Evolutionary conservation across 257 asterid species (phyloP), one percentile per base, ranked within the genome.

Genomic region (Scutellaria minor): DNA sequence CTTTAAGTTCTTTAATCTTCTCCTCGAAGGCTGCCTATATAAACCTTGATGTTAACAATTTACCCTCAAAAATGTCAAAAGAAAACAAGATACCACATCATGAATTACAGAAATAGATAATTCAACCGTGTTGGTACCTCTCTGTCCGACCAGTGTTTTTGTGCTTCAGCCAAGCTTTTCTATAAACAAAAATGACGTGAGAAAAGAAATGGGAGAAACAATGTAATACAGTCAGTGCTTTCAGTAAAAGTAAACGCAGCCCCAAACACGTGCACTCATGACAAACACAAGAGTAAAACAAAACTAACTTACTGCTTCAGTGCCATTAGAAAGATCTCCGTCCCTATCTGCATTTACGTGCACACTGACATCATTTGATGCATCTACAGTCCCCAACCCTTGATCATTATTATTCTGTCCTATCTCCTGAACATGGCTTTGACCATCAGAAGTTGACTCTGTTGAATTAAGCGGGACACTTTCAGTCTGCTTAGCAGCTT

Each of bases 1-100:
- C 70, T 73, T 82, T 74, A 61, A 84, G 78, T 69, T 77, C 78
- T 64, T 82, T 84, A 45, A 82, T 69, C 64, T 82, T 85, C 71
- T 74, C 81, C 59, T 79, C 76, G 71, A 68, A 79, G 71, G 65
- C 76, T 56, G 83, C 86, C 94, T 88, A 76, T 61, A 77, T 55
- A 68, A 73, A 61, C 73, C 74, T 76, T 70, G 47, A 70, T 27
- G 69, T 79, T 80, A 85, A 70, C 70, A 73, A 62, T 64, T 73
- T 67, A 44, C 50, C 77, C 67, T 24, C 56, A 10, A 71, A 37
- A 48, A 59, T n/a, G 59, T 40, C 14, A 61, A 24, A 72, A 39
- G 41, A 27, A 4, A 31, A 37, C 75, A 71, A 48, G 76, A 53
- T 42, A 64, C 44, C 35, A 51, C 51, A 44, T 37, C 4, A 62